Base-by-base conservation (phyloP, 371 early-diverging fungal genomes). In the Caulochytrium protostelioides region DNA sequence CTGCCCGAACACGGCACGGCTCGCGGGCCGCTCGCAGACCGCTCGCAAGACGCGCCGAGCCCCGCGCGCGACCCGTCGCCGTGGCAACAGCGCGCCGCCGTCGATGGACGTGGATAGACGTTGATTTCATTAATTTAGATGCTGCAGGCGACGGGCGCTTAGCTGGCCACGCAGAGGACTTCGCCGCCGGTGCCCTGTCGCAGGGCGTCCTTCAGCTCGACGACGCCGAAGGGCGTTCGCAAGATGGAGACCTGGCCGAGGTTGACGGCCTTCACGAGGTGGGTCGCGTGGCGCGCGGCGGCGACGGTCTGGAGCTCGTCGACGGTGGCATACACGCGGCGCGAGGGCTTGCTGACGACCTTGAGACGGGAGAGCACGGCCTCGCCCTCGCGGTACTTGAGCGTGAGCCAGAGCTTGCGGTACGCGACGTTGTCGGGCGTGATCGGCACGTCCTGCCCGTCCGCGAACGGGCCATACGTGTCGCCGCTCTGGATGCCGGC, bases 181-280 rank as follows among this genome's bases (percentile, higher is more conserved):
- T 81, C 79, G 30, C 92, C 94, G 28, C 90, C 89, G 14, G 81
- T 68, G 27, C 75, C 69, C 50, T 75, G 62, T 48, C 70, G 55
- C 38, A 87, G 54, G 2, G 94, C 94, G 26, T 85, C 89, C 46
- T 83, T 76, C 37, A 91, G 41, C 42, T 90, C 91, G 34, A 90
- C 42, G 12, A 91, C 76, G n/a, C 94, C 94, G 43, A 70, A 64
- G 20, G 65, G 66, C 27, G 94, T 89, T 13, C 76, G 71, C 22
- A 94, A 49, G 34, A 91, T 78, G 20, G 84, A 76, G 41, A 90
- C 72, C 57, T 90, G 86, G 25, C 94, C 94, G 0, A 86, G 78
- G 28, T 68, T 69, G 34, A 83, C 56, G 21, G 85, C 80, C 42
- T 53, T 54, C 38, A 59, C 28, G 32, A 62, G 41, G 1, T 46